A percentile compares a stretch with the other conserved stretches of the same genome.
Conservation (phyloP, 805 yeast species). For the Sungouiozyma intestinalis region DNA sequence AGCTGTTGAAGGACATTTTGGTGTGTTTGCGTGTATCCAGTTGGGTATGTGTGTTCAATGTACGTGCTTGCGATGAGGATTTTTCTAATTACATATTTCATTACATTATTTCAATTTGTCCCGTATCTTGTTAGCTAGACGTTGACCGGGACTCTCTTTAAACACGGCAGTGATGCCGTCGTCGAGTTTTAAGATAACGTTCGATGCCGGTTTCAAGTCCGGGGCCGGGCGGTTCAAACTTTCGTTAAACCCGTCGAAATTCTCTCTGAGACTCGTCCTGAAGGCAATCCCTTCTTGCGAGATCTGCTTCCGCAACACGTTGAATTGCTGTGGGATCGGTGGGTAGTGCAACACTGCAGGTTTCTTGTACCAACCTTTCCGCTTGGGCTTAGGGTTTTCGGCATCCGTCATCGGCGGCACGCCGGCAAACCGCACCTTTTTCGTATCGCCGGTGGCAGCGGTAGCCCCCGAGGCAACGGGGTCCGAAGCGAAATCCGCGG, state of each 20-base stretch:
- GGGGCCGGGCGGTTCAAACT: neutral
- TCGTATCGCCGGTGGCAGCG: constrained; percentile 3
- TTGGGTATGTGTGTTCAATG: neutral
- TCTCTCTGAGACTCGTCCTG: constrained; percentile 21
- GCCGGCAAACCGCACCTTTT: constrained; percentile 28
- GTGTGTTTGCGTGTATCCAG: neutral
- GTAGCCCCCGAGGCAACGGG: neutral
- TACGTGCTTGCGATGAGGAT: too few relatives aligned
- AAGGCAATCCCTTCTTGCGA: constrained; percentile 29
- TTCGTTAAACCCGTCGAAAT: constrained; percentile 6
- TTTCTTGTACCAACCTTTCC: constrained; percentile 29
- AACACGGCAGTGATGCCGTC: constrained; percentile 2
- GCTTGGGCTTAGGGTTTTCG: constrained; percentile 25
- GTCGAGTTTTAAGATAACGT: constrained; percentile 5
- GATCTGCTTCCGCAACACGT: constrained; percentile 9
- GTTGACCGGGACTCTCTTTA: constrained; percentile 12
- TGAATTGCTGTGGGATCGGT: constrained; percentile 20
- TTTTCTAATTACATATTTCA: neutral
- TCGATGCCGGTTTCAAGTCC: neutral
- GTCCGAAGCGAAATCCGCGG: neutral
- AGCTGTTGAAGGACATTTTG: neutral
- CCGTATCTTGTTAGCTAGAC: constrained; percentile 17
- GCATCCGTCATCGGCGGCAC: constrained; percentile 27
- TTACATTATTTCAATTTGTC: constrained; percentile 13
- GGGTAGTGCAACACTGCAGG: constrained; percentile 28